Evolutionary conservation across 164 flowering plant genomes (phyloP), one percentile per base, ranked within the genome.

Genomic region (Saururus chinensis): DNA sequence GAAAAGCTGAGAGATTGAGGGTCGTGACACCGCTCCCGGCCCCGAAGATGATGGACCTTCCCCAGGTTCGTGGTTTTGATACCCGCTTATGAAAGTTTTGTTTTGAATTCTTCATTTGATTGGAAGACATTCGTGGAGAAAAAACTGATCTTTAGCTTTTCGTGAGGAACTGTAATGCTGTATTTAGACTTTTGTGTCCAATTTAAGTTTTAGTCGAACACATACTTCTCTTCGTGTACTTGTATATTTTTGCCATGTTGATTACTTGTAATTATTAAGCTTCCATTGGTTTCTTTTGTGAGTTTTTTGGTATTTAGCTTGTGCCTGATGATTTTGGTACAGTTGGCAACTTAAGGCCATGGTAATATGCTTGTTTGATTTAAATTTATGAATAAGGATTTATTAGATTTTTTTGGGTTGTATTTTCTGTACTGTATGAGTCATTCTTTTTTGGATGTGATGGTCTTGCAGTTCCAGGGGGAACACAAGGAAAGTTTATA

Each of bases 401-500:
- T 6, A 30, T 30, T 30, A 52, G 13, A 7, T 17, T 20, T 52
- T 11, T 9, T 7, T 51, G 16, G 60, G 13, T 26, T 57, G 19
- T 10, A 23, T 4, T 9, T 23, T 26, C 10, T 49, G 20, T 12
- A 13, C 9, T 40, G 4, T 20, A 20, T 21, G 11, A 22, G 13
- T 61, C 19, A 30, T 35, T 53, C 16, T 9, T 53, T 63, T 37
- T 52, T 19, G 9, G 9, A 26, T 40, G 35, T 37, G 19, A 19
- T 17, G 55, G 20, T 65, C 22, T 54, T 75, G 71, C 78, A 90
- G 97, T 90, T 90, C 81, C 92, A 85, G 82, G 97, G 96, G 4
- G 88, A 88, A 70, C 99, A 93, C 63, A 84, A 79, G 75, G 96
- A 90, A 83, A 84, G 91, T 73, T 77, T 93, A 75, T 90, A 90